These are phyloP conservation scores for Saitozyma sp. DNA, from an alignment of 768 basidiomycete species.

Conservation along the genomic window DNA sequence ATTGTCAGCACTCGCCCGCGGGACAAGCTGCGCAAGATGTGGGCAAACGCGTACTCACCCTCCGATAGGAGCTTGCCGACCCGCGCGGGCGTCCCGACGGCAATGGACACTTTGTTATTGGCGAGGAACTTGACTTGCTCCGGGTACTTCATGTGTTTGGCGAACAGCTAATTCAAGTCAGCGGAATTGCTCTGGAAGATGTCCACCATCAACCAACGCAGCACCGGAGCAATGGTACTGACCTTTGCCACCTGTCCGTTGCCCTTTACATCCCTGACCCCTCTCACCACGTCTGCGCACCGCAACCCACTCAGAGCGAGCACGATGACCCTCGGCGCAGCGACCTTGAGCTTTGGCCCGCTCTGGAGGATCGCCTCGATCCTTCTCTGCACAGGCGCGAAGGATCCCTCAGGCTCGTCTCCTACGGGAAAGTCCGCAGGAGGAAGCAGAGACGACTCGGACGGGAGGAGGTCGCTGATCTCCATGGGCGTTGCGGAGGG, in stretches of 20 bases:
- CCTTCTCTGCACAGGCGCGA: constrained; percentile 59
- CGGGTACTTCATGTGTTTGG: constrained; percentile 86
- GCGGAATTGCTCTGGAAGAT: neutral
- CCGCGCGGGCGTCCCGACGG: constrained; percentile 88
- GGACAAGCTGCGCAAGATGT: neutral
- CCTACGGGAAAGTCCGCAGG: constrained; percentile 57
- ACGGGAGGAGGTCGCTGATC: constrained; percentile 52
- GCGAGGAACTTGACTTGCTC: constrained; percentile 82
- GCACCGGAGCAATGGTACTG: constrained; percentile 8
- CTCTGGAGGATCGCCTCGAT: constrained; percentile 67
- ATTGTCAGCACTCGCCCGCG: neutral
- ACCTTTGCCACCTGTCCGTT: constrained; percentile 86
- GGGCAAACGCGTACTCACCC: constrained; percentile 35
- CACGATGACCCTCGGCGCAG: constrained; percentile 84
- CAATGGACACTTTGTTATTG: constrained; percentile 81
- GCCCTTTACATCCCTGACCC: constrained; percentile 57
- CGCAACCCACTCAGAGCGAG: constrained; percentile 85
- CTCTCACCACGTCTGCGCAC: constrained; percentile 76
- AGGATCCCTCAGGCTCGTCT: constrained; percentile 10
- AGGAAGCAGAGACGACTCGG: constrained; percentile 54
- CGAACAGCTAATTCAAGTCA: constrained; percentile 64
- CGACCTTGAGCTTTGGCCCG: constrained; percentile 55
- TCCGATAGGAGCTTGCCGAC: constrained; percentile 71
- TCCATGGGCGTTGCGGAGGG: constrained; percentile 72
- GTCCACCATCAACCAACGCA: neutral